Percentiles rank a stretch among this genome's conserved stretches.
Conservation (phyloP, 139 green algal genomes). For the Tetraselmis striata region DNA sequence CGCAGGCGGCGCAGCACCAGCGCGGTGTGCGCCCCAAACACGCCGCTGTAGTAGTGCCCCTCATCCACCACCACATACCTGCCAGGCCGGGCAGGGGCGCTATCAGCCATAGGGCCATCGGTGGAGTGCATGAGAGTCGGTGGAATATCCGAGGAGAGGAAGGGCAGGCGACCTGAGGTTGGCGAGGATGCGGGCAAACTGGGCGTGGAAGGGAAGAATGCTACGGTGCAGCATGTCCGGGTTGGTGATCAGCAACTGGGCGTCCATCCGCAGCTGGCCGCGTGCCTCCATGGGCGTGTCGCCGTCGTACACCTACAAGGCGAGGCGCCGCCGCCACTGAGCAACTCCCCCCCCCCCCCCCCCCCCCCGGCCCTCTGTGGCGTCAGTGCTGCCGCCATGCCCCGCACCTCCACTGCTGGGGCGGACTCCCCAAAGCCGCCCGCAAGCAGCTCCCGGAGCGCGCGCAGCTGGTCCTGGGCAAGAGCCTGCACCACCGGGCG, state of each 20-base stretch:
- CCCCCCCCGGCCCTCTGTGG: no score
- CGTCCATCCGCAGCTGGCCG: slow-evolving; percentile 34
- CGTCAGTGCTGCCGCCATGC: no score
- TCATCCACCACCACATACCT: slow-evolving; percentile 86
- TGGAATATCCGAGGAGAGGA: background rate
- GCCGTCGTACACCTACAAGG: slow-evolving; percentile 69
- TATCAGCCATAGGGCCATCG: background rate
- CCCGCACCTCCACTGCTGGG: background rate
- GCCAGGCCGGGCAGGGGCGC: background rate
- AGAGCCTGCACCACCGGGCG: no score
- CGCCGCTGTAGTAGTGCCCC: slow-evolving; percentile 67
- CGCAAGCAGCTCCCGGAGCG: slow-evolving; percentile 38
- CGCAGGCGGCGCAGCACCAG: slow-evolving; percentile 80
- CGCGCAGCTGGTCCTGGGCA: slow-evolving; percentile 72
- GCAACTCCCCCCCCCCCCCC: no score
- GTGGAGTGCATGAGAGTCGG: no score
- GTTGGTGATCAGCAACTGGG: slow-evolving; percentile 84
- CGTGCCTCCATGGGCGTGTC: slow-evolving; percentile 62
- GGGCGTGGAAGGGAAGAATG: slow-evolving; percentile 69
- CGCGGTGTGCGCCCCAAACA: slow-evolving; percentile 84
- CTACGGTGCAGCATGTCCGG: slow-evolving; percentile 93
- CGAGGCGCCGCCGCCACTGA: background rate
- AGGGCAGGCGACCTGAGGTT: slow-evolving; percentile 42
- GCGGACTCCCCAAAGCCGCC: background rate
- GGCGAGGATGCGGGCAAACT: slow-evolving; percentile 63